Base-by-base conservation (phyloP, 352 stramenopile species). In the Peronospora tabacina region DNA sequence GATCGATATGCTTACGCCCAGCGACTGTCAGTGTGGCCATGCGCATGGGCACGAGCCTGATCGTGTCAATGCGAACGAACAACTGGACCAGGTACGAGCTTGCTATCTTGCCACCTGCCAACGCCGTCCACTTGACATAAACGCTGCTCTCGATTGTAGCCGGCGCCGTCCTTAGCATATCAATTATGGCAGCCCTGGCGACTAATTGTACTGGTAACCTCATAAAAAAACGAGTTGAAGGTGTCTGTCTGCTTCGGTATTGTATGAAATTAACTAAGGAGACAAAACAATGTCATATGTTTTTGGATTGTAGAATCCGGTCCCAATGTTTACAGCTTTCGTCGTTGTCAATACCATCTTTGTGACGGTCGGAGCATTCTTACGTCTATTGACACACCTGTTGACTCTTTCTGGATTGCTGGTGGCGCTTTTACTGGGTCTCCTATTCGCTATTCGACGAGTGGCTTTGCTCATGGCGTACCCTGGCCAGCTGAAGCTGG, bases 131-230 rank as follows among this genome's bases (percentile, higher is more conserved):
- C 4, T 26, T 26, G 7, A 26, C 22, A 26, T 26, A 26, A 2
- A 26, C 22, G 7, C 22, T 26, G 22, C 2, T 26, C 22, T 45
- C 29, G 0, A 42, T 38, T 52, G 24, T 26, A 70, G 57, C 34
- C 26, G 9, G 24, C 49, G 1, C 49, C 45, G 19, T 77, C 70
- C 10, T 52, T 89, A 12, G 78, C 73, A 22, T 48, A 75, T 39
- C 72, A 90, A 61, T 50, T 90, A 39, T 90, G 80, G 80, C 66
- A 84, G 48, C 80, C 80, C 15, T 90, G 62, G 56, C 72, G 75
- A 2, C 41, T 85, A 17, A 48, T 88, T 34, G 75, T 72, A 0
- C 50, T 84, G 58, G 78, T 90, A 58, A n/a, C n/a, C n/a, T n/a
- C n/a, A n/a, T n/a, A n/a, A n/a, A n/a, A n/a, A n/a, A n/a, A n/a